phyloP scores from a whole-genome alignment of 164 flowering plant genomes.

The Aristolochia contorta region DNA sequence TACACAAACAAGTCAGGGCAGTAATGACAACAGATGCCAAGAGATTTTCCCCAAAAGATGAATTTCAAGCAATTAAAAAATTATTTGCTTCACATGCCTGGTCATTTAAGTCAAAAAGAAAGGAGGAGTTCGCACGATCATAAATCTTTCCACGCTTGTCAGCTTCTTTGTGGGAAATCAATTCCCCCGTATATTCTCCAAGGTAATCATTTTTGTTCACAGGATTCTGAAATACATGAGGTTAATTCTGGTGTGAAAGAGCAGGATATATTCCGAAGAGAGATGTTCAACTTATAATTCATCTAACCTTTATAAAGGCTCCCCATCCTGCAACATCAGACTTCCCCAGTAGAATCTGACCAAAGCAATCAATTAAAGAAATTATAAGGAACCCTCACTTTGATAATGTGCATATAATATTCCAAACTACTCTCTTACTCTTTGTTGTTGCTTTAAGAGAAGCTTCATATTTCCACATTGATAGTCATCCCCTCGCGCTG shows the following conservation, averaged over 20 bases:
- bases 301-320: conserved; percentile 82
- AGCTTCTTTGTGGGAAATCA: conserved; percentile 88
- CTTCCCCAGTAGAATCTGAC: conserved; percentile 74
- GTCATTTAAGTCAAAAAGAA: conserved; percentile 91
- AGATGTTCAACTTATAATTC: not conserved
- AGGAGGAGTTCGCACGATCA: conserved; percentile 91
- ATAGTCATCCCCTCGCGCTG: conserved; percentile 63
- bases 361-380: not conserved
- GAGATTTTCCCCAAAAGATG: no score
- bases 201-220: conserved; percentile 91
- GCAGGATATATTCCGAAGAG: not conserved
- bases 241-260: no score
- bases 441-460: conserved; percentile 80
- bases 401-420: not conserved
- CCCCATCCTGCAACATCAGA: conserved; percentile 99
- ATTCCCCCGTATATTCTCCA: conserved; percentile 97
- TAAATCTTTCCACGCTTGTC: conserved; percentile 97
- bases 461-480: conserved; percentile 98
- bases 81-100: conserved; percentile 40
- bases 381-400: not conserved
- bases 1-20: not conserved
- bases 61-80: not conserved
- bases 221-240: conserved; percentile 47
- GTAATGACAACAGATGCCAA: not conserved
- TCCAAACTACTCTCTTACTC: conserved; percentile 34